Evolutionary conservation across 495 filamentous ascomycete species (phyloP), one percentile per base, ranked within the genome.

Genomic region (Penicillium parvum): DNA sequence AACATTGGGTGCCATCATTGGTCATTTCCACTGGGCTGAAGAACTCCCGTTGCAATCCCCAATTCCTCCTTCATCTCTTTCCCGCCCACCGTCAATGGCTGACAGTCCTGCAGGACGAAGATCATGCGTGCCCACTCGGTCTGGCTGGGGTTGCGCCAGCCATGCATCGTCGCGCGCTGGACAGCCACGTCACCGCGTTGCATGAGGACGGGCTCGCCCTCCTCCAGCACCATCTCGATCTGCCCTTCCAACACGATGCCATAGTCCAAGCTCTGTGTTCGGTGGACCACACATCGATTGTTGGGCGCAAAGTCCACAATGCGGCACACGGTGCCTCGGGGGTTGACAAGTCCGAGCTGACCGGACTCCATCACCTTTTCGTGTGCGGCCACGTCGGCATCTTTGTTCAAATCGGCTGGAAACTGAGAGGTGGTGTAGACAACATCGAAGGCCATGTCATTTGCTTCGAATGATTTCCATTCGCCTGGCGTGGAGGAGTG

Each of bases 191-290:
- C 85, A 16, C 81, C 78, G 30, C 83, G 82, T 50, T 82, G 75
- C 64, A 88, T 40, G 50, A 80, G 51, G 34, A 80, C 79, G 43
- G 77, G 78, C 3, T 73, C 66, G n/a, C 69, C 73, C 0, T 78
- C 75, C 59, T 89, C 84, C 32, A 70, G 76, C 75, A 85, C 80
- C 65, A 90, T 86, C 57, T 90, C 86, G 35, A 91, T 28, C 52
- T 76, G 57, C 0, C 87, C 87, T 55, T 90, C 85, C n/a, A 92
- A 43, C 18, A 92, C 77, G 42, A 89, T 72, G 3, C 85, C 85
- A 37, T 85, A 90, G 48, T 91, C 87, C 3, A 92, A 61, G 11
- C 74, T 81, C 53, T 81, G 72, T 3, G 87, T 89, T 0, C 85
- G 73, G 45, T 90, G 87, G 76, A 90, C 63, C 1, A 69, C 25